Percentiles rank a stretch among this genome's conserved stretches.
These are phyloP conservation scores for Fusarium sp. DNA, from an alignment of 2,329 filamentous ascomycete species.

Conservation along the genomic window DNA sequence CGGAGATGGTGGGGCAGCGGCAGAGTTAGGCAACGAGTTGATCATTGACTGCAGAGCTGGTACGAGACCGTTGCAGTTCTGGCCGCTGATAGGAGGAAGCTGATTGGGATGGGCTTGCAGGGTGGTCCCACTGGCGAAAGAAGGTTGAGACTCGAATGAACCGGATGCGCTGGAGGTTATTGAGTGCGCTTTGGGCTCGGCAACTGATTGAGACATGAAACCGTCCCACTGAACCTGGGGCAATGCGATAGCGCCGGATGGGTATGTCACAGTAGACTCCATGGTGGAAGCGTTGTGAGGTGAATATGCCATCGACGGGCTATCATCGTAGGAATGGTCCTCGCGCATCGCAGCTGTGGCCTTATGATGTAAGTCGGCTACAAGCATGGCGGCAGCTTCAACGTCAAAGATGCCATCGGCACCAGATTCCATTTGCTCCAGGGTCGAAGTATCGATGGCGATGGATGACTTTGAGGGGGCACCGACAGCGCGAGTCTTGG, in stretches of 20 bases:
- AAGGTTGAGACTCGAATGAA: constrained; percentile 76
- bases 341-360: constrained; percentile 78
- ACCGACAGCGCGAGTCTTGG: constrained; percentile 74
- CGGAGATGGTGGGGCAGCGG: constrained; percentile 78
- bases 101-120: constrained; percentile 71
- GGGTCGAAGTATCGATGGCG: constrained; percentile 82
- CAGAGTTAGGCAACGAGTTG: constrained; percentile 77
- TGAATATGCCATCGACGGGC: constrained; percentile 77
- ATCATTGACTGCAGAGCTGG: constrained; percentile 79
- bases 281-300: constrained; percentile 78
- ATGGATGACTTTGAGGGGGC: constrained; percentile 82
- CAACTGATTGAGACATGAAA: constrained; percentile 78
- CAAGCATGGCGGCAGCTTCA: constrained; percentile 97
- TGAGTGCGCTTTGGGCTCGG: constrained; percentile 81
- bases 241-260: constrained; percentile 82
- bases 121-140: constrained; percentile 71
- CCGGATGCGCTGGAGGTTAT: constrained; percentile 74
- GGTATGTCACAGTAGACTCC: constrained; percentile 82
- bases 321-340: constrained; percentile 68
- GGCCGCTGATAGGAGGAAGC: constrained; percentile 77
- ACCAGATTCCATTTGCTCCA: constrained; percentile 93
- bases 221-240: constrained; percentile 93
- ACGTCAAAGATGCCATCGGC: constrained; percentile 94
- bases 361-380: constrained; percentile 98
- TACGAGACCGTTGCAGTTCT: constrained; percentile 70